Percentiles rank a stretch among this genome's conserved stretches.
phyloP scores from a whole-genome alignment of 768 basidiomycete genomes.

The Termitomyces sp. region DNA sequence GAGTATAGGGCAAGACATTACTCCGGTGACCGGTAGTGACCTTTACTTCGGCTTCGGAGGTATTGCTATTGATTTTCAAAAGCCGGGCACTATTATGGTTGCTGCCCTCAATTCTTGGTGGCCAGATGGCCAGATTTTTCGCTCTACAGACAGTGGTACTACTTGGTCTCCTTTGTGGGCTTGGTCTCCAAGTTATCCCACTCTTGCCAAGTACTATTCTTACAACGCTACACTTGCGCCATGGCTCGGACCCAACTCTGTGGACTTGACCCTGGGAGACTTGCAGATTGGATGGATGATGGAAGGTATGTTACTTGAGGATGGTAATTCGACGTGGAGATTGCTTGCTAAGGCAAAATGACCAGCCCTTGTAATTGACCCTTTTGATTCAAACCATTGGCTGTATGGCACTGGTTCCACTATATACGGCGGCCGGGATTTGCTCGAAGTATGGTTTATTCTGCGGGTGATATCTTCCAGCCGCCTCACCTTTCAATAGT shows the following conservation, averaged over 20 bases:
- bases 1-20: conserved; percentile 49
- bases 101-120: conserved; percentile 61
- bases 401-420: conserved; percentile 67
- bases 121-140: conserved; percentile 63
- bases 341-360: not conserved
- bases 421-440: conserved; percentile 53
- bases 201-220: conserved; percentile 37
- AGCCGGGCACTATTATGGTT: conserved; percentile 62
- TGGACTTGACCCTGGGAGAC: conserved; percentile 35
- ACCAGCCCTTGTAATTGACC: conserved; percentile 50
- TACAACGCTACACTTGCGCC: conserved; percentile 53
- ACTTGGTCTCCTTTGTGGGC: conserved; percentile 58
- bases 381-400: conserved; percentile 66
- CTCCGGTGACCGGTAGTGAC: conserved; percentile 52
- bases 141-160: conserved; percentile 50
- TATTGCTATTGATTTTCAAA: conserved; percentile 52
- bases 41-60: conserved; percentile 62
- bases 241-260: conserved; percentile 49
- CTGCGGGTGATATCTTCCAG: not conserved
- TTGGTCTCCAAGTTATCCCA: conserved; percentile 38
- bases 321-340: not conserved
- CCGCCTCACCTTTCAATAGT: conserved; percentile 24
- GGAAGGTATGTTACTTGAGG: conserved; percentile 34
- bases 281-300: conserved; percentile 70
- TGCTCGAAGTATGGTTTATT: conserved; percentile 28